Evolutionary conservation across 768 basidiomycete genomes (phyloP), one percentile per base, ranked within the genome.

Genomic region (Trametes villosa): DNA sequence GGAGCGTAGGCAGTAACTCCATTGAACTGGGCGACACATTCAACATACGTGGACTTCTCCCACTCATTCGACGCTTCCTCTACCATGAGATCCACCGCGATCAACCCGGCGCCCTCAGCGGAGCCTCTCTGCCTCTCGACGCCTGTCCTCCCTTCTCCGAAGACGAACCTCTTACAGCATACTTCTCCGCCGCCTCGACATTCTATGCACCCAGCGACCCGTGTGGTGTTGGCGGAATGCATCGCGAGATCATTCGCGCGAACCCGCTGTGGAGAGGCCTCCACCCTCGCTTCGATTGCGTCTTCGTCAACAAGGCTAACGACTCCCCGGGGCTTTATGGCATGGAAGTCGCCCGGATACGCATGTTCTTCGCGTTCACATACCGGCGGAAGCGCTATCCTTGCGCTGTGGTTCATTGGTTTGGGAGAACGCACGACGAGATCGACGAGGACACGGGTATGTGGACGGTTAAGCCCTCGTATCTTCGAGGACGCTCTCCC

Each of bases 131-230:
- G 6, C 18, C 9, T 20, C 40, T 41, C 40, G n/a, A 41, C 18
- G 40, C n/a, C 12, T 9, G 18, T 9, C 40, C 40, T 12, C 9
- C 18, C 40, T 41, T 41, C 5, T 15, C 8, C 6, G 40, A 41
- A n/a, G 40, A n/a, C 8, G n/a, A 41, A 41, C 7, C 5, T 6
- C 9, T 17, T 13, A 13, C 33, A 24, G 17, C 74, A 2, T 68
- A 62, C 17, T 65, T 69, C 33, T 74, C 67, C 0, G 68, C 68
- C 5, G 47, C 53, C 1, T 66, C 69, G 1, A 33, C 18, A 9
- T 77, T 67, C 34, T 71, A 62, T 55, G 65, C 67, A 0, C 71
- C 72, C 0, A 74, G 75, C 44, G 68, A 76, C 15, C 27, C 60
- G 0, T 63, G 69, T 22, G 70, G 73, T 2, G 27, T 44, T 12